Percentiles rank a stretch among this genome's conserved stretches.
Conservation (phyloP, 305 asterid genomes). For the Salvia sclarea region DNA sequence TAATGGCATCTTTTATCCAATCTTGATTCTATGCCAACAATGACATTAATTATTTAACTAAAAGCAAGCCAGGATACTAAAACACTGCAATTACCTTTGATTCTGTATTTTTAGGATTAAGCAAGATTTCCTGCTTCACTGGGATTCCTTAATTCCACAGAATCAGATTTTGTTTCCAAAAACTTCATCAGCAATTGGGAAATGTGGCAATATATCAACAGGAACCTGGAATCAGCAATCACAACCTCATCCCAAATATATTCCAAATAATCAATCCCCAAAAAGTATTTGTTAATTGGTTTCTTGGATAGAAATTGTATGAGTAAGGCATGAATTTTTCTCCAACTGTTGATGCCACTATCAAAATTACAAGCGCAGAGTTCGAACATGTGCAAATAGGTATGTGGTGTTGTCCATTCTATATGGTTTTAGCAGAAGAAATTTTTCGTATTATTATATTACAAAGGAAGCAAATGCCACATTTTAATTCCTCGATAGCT, state of each 20-base stretch:
- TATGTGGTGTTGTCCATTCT: neutral
- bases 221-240: slow-evolving; percentile 63
- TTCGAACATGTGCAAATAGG: neutral
- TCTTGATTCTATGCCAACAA: neutral
- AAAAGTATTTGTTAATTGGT: neutral
- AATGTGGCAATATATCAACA: slow-evolving; percentile 81
- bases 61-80: neutral
- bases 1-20: neutral
- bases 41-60: neutral
- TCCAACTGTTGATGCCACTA: neutral
- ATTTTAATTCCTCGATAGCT: too few species aligned
- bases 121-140: neutral
- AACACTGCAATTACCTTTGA: neutral
- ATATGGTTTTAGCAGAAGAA: neutral
- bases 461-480: neutral
- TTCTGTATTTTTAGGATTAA: neutral
- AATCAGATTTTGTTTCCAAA: slow-evolving; percentile 41
- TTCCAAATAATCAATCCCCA: neutral
- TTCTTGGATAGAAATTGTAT: neutral
- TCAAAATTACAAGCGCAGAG: neutral
- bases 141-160: neutral
- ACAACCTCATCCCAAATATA: slow-evolving; percentile 7
- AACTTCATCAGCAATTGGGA: slow-evolving; percentile 69
- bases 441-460: too few species aligned
- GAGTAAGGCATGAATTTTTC: neutral